These are phyloP conservation scores for Naegleria fowleri DNA, from an alignment of 208 protist species.

Conservation along the genomic window DNA sequence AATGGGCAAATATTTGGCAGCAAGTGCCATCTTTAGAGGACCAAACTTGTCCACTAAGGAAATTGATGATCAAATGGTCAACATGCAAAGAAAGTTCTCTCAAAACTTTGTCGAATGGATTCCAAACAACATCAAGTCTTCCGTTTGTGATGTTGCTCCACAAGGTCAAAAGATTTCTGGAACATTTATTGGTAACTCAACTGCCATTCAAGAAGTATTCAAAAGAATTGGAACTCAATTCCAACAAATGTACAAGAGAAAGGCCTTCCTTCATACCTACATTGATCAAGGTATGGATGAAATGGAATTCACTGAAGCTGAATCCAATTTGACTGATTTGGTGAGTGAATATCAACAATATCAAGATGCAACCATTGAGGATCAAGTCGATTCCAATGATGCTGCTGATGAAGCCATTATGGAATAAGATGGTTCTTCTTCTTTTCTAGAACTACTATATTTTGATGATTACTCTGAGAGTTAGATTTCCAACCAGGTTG, in stretches of 20 bases:
- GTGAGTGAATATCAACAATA: constrained; percentile 60
- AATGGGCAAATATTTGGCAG: constrained; percentile 60
- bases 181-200: constrained; percentile 70
- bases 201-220: constrained; percentile 64
- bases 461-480: too few relatives aligned
- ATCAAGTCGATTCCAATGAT: background rate
- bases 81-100: constrained; percentile 58
- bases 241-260: constrained; percentile 61
- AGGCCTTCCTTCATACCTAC: constrained; percentile 74
- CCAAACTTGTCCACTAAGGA: constrained; percentile 51
- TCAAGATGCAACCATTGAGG: background rate
- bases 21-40: constrained; percentile 52
- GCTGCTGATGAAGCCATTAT: background rate
- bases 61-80: constrained; percentile 64
- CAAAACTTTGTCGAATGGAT: constrained; percentile 70
- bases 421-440: too few relatives aligned
- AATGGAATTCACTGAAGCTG: constrained; percentile 61
- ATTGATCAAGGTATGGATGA: constrained; percentile 62
- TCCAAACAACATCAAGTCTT: constrained; percentile 69
- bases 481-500: too few relatives aligned
- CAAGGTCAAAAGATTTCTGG: constrained; percentile 54
- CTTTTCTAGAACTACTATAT: too few relatives aligned
- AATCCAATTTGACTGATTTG: constrained; percentile 65
- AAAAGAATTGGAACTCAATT: constrained; percentile 63
- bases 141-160: constrained; percentile 57